phyloP scores from a whole-genome alignment of 768 basidiomycete species.

The Dioszegia crocea region DNA sequence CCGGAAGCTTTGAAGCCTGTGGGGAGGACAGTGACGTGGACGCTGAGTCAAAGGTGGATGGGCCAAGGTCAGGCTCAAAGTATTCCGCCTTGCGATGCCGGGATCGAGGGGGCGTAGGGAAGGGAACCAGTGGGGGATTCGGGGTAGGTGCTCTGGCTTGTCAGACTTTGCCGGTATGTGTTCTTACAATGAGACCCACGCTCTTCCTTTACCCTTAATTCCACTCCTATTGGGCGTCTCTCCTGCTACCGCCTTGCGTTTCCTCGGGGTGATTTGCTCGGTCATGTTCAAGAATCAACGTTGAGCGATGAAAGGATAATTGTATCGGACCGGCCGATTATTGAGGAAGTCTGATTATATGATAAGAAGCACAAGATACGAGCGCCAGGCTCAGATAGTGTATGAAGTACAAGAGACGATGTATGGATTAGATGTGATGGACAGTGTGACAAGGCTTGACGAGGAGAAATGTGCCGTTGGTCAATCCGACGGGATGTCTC shows the following conservation, averaged over 20 bases:
- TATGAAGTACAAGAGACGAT: background rate
- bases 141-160: slow-evolving; percentile 32
- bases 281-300: background rate
- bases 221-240: slow-evolving; percentile 10
- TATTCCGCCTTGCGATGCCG: background rate
- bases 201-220: slow-evolving; percentile 15
- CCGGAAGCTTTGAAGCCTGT: slow-evolving; percentile 25
- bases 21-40: background rate
- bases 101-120: slow-evolving; percentile 42
- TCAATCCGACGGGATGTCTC: background rate
- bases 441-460: background rate
- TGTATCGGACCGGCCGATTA: slow-evolving; percentile 1
- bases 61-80: background rate
- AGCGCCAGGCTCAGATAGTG: background rate
- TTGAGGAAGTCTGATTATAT: background rate
- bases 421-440: background rate
- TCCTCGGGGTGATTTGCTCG: slow-evolving; percentile 26
- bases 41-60: background rate
- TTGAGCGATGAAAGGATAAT: background rate
- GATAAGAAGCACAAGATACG: background rate
- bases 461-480: background rate
- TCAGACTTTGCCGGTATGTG: no score
- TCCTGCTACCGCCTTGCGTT: slow-evolving; percentile 20
- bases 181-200: no score
- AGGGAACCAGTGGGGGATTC: slow-evolving; percentile 44